Base-by-base conservation (phyloP, 192 early-diverging fungal genomes). In the Nowakowskiella sp. region DNA sequence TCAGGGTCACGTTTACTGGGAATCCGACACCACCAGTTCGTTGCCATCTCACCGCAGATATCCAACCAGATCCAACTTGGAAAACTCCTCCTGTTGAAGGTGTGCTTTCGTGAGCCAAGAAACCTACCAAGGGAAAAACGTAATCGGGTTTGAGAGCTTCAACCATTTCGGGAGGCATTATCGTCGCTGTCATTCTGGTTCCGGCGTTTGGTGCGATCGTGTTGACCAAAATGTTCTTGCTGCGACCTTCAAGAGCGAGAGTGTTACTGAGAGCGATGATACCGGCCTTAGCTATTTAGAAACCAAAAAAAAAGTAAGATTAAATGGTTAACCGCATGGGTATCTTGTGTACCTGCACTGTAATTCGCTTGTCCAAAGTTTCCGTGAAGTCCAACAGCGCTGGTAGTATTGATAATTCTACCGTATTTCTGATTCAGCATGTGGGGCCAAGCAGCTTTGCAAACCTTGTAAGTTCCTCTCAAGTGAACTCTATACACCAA, bases 171-270 rank as follows among this genome's bases (percentile, higher is more conserved):
- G 86, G 85, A 24, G 96, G 96, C 83, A 94, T 87, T 23, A 94
- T 78, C 19, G 91, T 92, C 53, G 92, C 94, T 4, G 93, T 95
- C 94, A 98, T 98, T 34, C 83, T 74, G 2, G 94, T 97, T 31
- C 92, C 93, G 10, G 94, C 94, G 62, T 90, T 97, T 53, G 94
- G 94, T 26, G 92, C 94, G 71, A 98, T 92, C 45, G 90, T 85
- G 68, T 98, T 97, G 49, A 74, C 78, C 51, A 91, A 68, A 69
- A 98, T 98, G 67, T 92, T 92, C 66, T 84, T 76, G 61, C 87
- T 85, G 53, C 74, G 71, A 53, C 94, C 94, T 73, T 98, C 94
- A 3, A 90, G 56, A 33, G 93, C 91, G 51, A 97, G 72, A n/a
- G 90, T 88, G 70, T 85, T 85, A 65, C 84, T 89, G 45, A 97